These are phyloP conservation scores for Peronospora farinosa DNA, from an alignment of 352 stramenopile genomes.

Conservation along the genomic window DNA sequence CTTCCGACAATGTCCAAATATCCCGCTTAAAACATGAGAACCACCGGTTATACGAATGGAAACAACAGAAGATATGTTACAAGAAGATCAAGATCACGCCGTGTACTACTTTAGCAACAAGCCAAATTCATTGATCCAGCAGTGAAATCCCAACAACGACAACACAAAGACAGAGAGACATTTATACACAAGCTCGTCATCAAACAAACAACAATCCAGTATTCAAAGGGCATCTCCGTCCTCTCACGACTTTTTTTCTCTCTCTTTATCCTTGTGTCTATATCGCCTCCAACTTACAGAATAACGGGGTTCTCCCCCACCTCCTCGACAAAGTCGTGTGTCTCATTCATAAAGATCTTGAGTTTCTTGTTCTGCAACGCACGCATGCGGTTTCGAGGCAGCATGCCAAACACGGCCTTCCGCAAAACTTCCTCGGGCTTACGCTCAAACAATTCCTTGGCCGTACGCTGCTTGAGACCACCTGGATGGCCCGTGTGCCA, in stretches of 20 bases:
- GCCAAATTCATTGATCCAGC: too few species aligned
- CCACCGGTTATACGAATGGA: slow-evolving; percentile 24
- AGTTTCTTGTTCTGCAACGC: slow-evolving; percentile 93
- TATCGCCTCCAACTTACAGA: slow-evolving; percentile 40
- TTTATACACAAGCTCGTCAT: too few species aligned
- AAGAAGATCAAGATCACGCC: too few species aligned
- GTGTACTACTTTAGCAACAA: too few species aligned
- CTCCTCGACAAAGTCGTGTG: slow-evolving; percentile 89
- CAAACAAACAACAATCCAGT: not conserved
- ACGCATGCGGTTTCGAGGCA: slow-evolving; percentile 95
- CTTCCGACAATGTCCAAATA: slow-evolving; percentile 26
- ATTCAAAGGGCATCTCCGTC: slow-evolving; percentile 11
- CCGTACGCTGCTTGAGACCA: slow-evolving; percentile 92
- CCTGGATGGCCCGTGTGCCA: slow-evolving; percentile 98
- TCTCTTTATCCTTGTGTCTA: slow-evolving; percentile 11
- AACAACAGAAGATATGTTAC: too few species aligned
- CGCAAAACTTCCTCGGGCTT: slow-evolving; percentile 94
- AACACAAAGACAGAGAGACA: too few species aligned
- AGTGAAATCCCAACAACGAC: too few species aligned
- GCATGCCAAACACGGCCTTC: slow-evolving; percentile 96
- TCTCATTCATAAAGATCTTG: slow-evolving; percentile 92
- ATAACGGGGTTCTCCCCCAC: slow-evolving; percentile 83
- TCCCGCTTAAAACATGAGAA: slow-evolving; percentile 15
- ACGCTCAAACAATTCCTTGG: slow-evolving; percentile 91
- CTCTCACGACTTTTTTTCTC: not conserved